These are phyloP conservation scores for Brassica incana DNA, from an alignment of 345 rosid species.

Conservation along the genomic window DNA sequence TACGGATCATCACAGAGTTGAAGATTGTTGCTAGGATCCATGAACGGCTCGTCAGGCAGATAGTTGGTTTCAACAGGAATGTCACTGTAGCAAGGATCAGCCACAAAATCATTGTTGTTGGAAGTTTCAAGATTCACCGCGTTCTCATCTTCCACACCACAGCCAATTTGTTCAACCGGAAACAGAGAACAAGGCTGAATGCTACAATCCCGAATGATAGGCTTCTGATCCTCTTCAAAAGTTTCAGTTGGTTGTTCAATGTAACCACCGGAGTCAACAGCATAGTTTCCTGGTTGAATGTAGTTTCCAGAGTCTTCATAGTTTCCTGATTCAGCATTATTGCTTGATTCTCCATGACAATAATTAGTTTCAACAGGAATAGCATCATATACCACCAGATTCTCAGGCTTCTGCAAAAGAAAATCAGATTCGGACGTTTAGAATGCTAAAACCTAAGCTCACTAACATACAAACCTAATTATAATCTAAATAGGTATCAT, in stretches of 20 bases:
- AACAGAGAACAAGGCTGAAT: slow-evolving; percentile 41
- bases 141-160: slow-evolving; percentile 47
- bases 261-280: slow-evolving; percentile 39
- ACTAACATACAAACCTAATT: not conserved
- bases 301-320: slow-evolving; percentile 30
- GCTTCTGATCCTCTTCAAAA: slow-evolving; percentile 57
- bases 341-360: slow-evolving; percentile 65
- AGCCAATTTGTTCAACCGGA: slow-evolving; percentile 45
- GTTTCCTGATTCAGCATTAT: slow-evolving; percentile 45
- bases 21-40: slow-evolving; percentile 49
- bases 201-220: slow-evolving; percentile 44
- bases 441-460: slow-evolving; percentile 5
- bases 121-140: slow-evolving; percentile 43
- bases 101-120: slow-evolving; percentile 45
- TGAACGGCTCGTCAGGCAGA: slow-evolving; percentile 54
- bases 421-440: not conserved
- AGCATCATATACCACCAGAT: slow-evolving; percentile 46
- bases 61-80: slow-evolving; percentile 41
- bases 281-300: slow-evolving; percentile 26
- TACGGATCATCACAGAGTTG: slow-evolving; percentile 51
- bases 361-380: slow-evolving; percentile 42
- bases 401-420: slow-evolving; percentile 51
- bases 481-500: not conserved
- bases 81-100: slow-evolving; percentile 46
- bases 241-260: slow-evolving; percentile 40